A percentile compares a stretch with the other conserved stretches of the same genome.
These are phyloP conservation scores for Aspergillus ruber DNA, from an alignment of 2,329 filamentous ascomycete species.

Conservation along the genomic window DNA sequence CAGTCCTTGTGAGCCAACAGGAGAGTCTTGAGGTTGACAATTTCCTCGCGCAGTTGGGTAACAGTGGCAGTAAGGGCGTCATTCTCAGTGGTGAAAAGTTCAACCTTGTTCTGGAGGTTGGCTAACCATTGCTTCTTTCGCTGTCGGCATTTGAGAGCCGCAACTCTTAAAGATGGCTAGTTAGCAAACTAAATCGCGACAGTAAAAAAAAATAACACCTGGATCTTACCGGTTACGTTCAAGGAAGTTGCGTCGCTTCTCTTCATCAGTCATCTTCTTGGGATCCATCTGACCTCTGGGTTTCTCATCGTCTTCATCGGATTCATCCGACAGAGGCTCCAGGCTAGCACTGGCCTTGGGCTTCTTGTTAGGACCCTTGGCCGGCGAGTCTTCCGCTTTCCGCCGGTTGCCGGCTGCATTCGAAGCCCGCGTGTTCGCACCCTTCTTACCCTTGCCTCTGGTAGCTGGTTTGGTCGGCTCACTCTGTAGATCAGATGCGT, in stretches of 20 bases:
- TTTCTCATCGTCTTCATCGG: constrained; percentile 45
- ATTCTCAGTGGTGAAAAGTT: constrained; percentile 86
- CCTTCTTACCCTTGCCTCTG: constrained; percentile 65
- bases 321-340: constrained; percentile 41
- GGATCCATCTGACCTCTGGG: constrained; percentile 50
- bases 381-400: constrained; percentile 66
- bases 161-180: constrained; percentile 57
- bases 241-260: constrained; percentile 96
- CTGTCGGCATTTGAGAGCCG: constrained; percentile 92
- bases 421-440: constrained; percentile 41
- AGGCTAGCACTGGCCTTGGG: constrained; percentile 51
- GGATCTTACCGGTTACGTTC: constrained; percentile 80
- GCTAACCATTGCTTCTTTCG: constrained; percentile 98
- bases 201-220: not conserved
- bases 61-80: constrained; percentile 80
- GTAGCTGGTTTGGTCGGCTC: constrained; percentile 58
- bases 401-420: constrained; percentile 59
- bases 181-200: constrained; percentile 17
- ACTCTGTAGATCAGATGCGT: constrained; percentile 67
- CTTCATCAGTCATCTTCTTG: constrained; percentile 94
- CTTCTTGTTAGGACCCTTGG: constrained; percentile 69
- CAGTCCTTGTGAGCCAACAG: constrained; percentile 94
- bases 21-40: constrained; percentile 89
- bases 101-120: constrained; percentile 89
- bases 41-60: constrained; percentile 78